A percentile compares a stretch with the other conserved stretches of the same genome.
Evolutionary conservation across 192 early-diverging fungal genomes (phyloP).

Genomic region (Phycomyces blakesleeanus): DNA sequence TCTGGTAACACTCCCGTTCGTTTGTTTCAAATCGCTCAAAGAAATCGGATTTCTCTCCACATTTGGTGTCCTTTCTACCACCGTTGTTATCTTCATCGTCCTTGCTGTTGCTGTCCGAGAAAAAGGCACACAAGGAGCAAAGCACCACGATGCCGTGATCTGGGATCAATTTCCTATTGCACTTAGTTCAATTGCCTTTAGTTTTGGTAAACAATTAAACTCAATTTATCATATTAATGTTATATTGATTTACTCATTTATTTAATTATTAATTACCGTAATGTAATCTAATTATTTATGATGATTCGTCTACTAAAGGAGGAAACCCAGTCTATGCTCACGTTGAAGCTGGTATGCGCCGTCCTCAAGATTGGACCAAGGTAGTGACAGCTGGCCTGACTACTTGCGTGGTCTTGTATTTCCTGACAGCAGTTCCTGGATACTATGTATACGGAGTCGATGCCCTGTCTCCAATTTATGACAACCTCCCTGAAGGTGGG

Average conservation of each 20-base stretch:
- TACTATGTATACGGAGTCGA: constrained; percentile 68
- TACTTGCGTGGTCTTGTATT: constrained; percentile 60
- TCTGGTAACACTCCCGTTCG: constrained; percentile 66
- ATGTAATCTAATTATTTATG: no score
- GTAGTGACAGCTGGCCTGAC: constrained; percentile 55
- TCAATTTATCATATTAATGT: neutral
- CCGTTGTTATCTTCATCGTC: constrained; percentile 67
- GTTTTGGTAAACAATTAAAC: constrained; percentile 16
- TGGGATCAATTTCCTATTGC: constrained; percentile 69
- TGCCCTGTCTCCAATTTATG: constrained; percentile 60
- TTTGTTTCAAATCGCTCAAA: constrained; percentile 70
- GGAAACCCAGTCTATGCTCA: constrained; percentile 81
- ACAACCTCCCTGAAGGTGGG: constrained; percentile 57
- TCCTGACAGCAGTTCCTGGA: constrained; percentile 62
- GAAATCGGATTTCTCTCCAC: constrained; percentile 73
- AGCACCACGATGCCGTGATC: constrained; percentile 50
- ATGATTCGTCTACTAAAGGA: constrained; percentile 5
- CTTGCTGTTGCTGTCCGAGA: constrained; percentile 54
- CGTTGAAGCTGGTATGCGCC: constrained; percentile 66
- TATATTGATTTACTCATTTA: no score
- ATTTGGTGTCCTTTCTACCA: constrained; percentile 73
- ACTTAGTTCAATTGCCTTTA: constrained; percentile 60
- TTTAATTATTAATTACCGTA: no score
- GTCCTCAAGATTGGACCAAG: constrained; percentile 61
- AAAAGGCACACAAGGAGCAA: constrained; percentile 29